Conservation (phyloP, 1,284 basidiomycete species). For the Leccinum pallidistipes region DNA sequence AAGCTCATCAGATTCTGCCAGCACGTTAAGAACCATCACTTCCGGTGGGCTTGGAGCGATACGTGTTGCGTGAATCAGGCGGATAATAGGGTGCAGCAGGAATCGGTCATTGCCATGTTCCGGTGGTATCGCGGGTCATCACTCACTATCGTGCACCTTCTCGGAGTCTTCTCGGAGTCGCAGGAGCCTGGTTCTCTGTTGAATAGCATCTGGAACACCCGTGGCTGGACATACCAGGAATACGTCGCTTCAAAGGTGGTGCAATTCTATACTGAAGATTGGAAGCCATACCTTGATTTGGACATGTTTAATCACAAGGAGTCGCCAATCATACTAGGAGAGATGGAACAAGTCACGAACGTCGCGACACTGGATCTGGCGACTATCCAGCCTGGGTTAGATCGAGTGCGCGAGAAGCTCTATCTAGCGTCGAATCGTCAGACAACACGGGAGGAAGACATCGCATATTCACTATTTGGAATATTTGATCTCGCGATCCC, state of each 20-base stretch:
- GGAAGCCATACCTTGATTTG: background rate
- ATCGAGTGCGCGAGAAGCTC: background rate
- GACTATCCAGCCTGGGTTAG: background rate
- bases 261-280: background rate
- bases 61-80: background rate
- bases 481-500: background rate
- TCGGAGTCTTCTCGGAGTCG: background rate
- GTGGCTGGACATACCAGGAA: conserved; percentile 1
- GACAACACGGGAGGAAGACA: background rate
- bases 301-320: background rate
- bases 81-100: background rate
- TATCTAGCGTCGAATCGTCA: background rate
- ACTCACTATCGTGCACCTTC: background rate
- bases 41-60: background rate
- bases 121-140: background rate
- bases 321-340: background rate
- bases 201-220: background rate
- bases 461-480: background rate
- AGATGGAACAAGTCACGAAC: background rate
- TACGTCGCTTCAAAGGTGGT: background rate
- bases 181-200: background rate
- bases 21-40: background rate
- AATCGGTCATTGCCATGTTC: background rate
- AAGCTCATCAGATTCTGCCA: background rate
- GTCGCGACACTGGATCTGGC: background rate